Evolutionary conservation across 495 filamentous ascomycete genomes (phyloP).

Genomic region (Tuber melanosporum): DNA sequence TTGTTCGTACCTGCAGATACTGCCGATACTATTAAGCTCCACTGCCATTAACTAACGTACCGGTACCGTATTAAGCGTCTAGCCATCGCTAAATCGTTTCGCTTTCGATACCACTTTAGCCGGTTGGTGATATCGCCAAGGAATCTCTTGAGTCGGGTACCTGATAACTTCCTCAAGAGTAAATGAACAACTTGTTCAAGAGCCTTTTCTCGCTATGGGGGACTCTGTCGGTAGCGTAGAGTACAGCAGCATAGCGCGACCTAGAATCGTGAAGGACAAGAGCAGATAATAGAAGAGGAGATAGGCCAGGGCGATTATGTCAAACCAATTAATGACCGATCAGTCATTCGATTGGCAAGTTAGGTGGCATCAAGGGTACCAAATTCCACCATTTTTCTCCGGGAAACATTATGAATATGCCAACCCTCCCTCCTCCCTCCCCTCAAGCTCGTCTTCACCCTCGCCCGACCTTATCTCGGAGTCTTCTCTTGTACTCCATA

Average conservation of each 20-base stretch:
- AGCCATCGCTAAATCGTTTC: neutral
- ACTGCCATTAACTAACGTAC: neutral
- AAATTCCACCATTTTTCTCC: neutral
- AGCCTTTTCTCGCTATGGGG: neutral
- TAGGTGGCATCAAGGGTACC: neutral
- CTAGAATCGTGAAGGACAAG: neutral
- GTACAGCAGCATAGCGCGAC: neutral
- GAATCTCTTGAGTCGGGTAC: neutral
- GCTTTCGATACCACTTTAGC: neutral
- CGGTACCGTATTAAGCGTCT: neutral
- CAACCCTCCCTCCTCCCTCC: neutral
- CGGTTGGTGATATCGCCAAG: neutral
- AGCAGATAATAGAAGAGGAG: neutral
- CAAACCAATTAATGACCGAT: neutral
- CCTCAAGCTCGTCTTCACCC: neutral
- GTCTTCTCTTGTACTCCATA: neutral
- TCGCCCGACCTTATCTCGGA: neutral
- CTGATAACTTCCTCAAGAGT: neutral
- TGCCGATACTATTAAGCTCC: neutral
- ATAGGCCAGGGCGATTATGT: neutral
- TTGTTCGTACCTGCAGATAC: neutral
- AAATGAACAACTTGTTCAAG: neutral
- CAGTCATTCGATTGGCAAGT: neutral
- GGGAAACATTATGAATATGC: neutral
- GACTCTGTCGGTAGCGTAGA: neutral